Conservation (phyloP, 768 basidiomycete genomes). For the Kwoniella mangroviensis region DNA sequence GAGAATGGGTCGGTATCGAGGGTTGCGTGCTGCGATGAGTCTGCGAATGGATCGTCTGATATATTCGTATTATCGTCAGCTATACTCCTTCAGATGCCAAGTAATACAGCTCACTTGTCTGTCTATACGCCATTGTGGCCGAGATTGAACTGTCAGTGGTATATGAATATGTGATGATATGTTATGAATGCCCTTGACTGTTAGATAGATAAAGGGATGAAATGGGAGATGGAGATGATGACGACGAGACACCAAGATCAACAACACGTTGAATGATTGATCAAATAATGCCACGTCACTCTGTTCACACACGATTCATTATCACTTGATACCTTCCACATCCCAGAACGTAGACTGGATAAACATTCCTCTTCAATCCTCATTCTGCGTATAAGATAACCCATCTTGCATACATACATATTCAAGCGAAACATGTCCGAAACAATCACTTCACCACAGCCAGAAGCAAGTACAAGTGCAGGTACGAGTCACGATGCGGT, state of each 20-base stretch:
- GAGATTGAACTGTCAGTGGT: background rate
- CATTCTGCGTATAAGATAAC: background rate
- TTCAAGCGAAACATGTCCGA: slow-evolving; percentile 14
- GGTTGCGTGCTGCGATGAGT: slow-evolving; percentile 25
- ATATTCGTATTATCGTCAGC: background rate
- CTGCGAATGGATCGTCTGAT: slow-evolving; percentile 36
- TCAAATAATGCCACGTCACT: slow-evolving; percentile 13
- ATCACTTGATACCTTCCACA: background rate
- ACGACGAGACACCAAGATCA: slow-evolving; percentile 4
- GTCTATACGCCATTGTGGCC: slow-evolving; percentile 21
- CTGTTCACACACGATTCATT: background rate
- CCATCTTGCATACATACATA: background rate
- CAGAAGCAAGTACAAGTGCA: slow-evolving; percentile 10
- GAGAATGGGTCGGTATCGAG: slow-evolving; percentile 54
- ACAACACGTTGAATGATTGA: background rate
- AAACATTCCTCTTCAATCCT: slow-evolving; percentile 1
- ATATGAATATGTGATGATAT: slow-evolving; percentile 1
- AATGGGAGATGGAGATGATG: background rate
- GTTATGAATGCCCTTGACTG: no score
- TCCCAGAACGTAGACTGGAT: no score
- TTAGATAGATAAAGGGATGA: slow-evolving; percentile 1
- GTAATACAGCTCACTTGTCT: slow-evolving; percentile 5
- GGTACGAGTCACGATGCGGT: background rate
- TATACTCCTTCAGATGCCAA: background rate
- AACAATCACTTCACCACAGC: background rate